These are phyloP conservation scores for Casuarina cunninghamiana DNA, from an alignment of 306 rosid genomes.

Conservation along the genomic window DNA sequence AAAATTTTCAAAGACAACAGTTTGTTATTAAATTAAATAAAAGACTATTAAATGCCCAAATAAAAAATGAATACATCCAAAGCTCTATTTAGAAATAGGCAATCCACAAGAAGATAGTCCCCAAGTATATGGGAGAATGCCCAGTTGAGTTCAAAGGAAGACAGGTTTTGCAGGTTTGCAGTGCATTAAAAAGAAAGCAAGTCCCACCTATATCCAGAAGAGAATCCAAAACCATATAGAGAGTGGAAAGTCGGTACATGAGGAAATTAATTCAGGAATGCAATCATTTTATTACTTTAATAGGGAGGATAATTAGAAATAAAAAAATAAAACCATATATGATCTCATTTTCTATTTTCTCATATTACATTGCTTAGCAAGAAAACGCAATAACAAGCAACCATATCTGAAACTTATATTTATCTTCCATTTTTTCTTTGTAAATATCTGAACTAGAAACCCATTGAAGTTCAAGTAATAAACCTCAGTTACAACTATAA, in stretches of 20 bases:
- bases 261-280: not conserved
- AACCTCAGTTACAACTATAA: not conserved
- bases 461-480: not conserved
- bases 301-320: not conserved
- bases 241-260: not conserved
- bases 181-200: not conserved
- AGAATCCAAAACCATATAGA: not conserved
- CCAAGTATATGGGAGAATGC: not conserved
- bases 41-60: not conserved
- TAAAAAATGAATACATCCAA: not conserved
- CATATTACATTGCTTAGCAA: not conserved
- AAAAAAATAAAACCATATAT: not conserved
- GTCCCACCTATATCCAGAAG: not conserved
- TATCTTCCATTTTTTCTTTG: not conserved
- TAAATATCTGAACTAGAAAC: not conserved
- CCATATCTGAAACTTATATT: not conserved
- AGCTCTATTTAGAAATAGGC: not conserved
- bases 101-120: not conserved
- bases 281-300: not conserved
- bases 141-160: not conserved
- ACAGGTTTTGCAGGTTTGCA: slow-evolving; percentile 7
- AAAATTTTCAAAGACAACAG: not conserved
- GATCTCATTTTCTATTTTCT: not conserved
- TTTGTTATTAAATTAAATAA: not conserved
- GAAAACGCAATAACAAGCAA: not conserved